Evolutionary conservation across 495 filamentous ascomycete species (phyloP).

Genomic region (Chaetomium cochliodes): DNA sequence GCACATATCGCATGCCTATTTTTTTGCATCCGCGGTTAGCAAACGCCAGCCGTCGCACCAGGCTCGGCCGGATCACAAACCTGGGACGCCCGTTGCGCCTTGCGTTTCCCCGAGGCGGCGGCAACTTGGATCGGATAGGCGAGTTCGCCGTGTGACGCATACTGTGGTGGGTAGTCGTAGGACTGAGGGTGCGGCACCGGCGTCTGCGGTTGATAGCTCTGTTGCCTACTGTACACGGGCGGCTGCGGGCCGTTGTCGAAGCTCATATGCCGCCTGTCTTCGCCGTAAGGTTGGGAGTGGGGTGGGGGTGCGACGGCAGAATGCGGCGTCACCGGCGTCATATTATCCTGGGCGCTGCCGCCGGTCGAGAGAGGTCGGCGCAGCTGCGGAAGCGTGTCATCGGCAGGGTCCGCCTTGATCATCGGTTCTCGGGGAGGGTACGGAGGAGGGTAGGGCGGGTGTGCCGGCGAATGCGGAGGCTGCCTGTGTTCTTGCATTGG

Average conservation of each 20-base stretch:
- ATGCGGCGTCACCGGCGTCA: slow-evolving; percentile 40
- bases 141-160: slow-evolving; percentile 31
- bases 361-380: slow-evolving; percentile 47
- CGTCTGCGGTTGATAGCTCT: slow-evolving; percentile 47
- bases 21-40: slow-evolving; percentile 32
- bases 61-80: slow-evolving; percentile 30
- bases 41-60: neutral
- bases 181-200: slow-evolving; percentile 44
- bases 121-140: slow-evolving; percentile 40
- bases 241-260: slow-evolving; percentile 43
- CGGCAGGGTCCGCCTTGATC: slow-evolving; percentile 52
- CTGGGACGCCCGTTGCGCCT: slow-evolving; percentile 53
- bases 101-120: slow-evolving; percentile 45
- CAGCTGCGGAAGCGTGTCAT: slow-evolving; percentile 47
- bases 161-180: slow-evolving; percentile 45
- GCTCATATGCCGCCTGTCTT: slow-evolving; percentile 49
- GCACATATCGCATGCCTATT: slow-evolving; percentile 69
- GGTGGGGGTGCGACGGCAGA: slow-evolving; percentile 33
- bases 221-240: slow-evolving; percentile 44
- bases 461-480: slow-evolving; percentile 49
- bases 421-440: slow-evolving; percentile 46
- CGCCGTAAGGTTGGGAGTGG: slow-evolving; percentile 39
- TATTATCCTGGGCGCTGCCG: slow-evolving; percentile 37
- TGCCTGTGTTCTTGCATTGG: slow-evolving; percentile 52
- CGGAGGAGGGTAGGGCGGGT: slow-evolving; percentile 41